These are phyloP conservation scores for Claviceps paspali DNA, from an alignment of 2,329 filamentous ascomycete species.

Conservation along the genomic window DNA sequence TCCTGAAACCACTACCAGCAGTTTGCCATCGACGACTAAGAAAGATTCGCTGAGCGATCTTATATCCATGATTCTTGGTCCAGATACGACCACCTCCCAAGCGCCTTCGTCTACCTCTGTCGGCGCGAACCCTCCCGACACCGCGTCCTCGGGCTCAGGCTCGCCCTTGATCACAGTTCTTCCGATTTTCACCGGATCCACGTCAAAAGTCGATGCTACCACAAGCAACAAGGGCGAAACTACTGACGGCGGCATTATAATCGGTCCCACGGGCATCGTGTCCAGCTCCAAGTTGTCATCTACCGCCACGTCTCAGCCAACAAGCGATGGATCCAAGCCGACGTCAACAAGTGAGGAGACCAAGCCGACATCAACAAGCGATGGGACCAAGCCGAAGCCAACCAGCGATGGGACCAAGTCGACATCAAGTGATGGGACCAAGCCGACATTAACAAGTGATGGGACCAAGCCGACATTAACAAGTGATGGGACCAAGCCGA, in stretches of 20 bases:
- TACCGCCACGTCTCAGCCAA: not conserved
- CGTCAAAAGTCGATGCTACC: not conserved
- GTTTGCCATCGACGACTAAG: slow-evolving; percentile 8
- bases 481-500: too few species aligned
- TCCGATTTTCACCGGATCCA: not conserved
- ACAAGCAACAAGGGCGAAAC: not conserved
- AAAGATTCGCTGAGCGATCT: slow-evolving; percentile 10
- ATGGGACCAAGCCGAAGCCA: not conserved
- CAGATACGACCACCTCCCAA: not conserved
- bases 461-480: not conserved
- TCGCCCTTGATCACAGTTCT: not conserved
- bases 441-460: too few species aligned
- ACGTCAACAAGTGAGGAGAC: not conserved
- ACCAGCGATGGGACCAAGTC: not conserved
- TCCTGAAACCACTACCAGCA: slow-evolving; percentile 8
- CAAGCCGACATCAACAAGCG: too few species aligned
- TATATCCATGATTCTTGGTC: slow-evolving; percentile 10
- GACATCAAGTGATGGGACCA: not conserved
- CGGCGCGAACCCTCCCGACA: too few species aligned
- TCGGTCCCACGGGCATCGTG: slow-evolving; percentile 15
- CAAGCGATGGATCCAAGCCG: not conserved
- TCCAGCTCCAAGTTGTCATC: not conserved
- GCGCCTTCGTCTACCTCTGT: too few species aligned
- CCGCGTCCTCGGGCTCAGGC: not conserved
- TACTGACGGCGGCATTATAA: slow-evolving; percentile 10